Conservation (phyloP, 495 filamentous ascomycete species). For the Penicillium fimorum region DNA sequence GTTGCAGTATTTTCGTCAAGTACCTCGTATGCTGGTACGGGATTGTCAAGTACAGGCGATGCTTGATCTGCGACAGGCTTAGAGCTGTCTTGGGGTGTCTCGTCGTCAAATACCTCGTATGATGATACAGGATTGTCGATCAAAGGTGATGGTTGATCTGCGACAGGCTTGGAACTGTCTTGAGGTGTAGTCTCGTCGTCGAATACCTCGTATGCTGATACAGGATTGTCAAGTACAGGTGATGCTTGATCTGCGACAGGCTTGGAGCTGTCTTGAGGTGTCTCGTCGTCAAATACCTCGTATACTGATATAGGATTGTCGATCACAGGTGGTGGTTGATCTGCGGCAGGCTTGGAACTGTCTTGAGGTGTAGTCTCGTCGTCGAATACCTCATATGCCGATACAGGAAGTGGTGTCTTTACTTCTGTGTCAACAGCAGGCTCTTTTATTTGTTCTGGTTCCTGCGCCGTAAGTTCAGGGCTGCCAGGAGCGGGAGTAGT, state of each 20-base stretch:
- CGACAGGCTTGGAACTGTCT: background rate
- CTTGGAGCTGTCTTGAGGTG: background rate
- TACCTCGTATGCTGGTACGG: conserved; percentile 2
- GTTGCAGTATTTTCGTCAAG: background rate
- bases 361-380: background rate
- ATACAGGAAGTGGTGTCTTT: conserved; percentile 17
- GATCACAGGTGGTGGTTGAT: background rate
- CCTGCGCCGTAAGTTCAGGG: conserved; percentile 25
- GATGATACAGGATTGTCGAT: conserved; percentile 2
- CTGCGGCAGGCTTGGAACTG: background rate
- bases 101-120: conserved; percentile 6
- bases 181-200: background rate
- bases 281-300: background rate
- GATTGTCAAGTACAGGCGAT: background rate
- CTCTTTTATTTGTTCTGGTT: conserved; percentile 23
- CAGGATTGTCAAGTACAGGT: background rate
- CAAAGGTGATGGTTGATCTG: background rate
- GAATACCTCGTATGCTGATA: conserved; percentile 4
- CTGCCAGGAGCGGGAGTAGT: conserved; percentile 28
- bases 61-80: background rate
- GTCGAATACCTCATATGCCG: conserved; percentile 10
- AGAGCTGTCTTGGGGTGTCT: background rate
- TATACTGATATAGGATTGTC: conserved; percentile 2
- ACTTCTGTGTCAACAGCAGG: conserved; percentile 26
- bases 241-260: background rate